Evolutionary conservation across 2,329 filamentous ascomycete species (phyloP).

Genomic region (Epichloe scottii): DNA sequence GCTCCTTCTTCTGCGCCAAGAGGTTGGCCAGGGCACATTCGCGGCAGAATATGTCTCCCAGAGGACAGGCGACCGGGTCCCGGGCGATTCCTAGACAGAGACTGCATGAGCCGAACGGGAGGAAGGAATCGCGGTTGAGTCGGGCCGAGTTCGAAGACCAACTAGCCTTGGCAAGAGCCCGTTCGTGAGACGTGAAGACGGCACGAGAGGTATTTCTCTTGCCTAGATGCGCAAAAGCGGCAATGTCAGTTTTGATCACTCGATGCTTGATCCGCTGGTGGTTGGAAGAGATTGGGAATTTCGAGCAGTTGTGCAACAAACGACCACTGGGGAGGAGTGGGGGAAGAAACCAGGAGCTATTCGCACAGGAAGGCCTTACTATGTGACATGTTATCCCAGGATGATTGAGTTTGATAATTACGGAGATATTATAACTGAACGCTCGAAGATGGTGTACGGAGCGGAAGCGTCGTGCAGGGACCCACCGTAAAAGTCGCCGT

Average conservation of each 20-base stretch:
- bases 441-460: background rate
- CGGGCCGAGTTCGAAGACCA: slow-evolving; percentile 80
- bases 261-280: background rate
- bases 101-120: slow-evolving; percentile 79
- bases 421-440: background rate
- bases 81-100: slow-evolving; percentile 74
- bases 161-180: slow-evolving; percentile 63
- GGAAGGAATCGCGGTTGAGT: slow-evolving; percentile 78
- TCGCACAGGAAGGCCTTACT: slow-evolving; percentile 25
- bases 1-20: slow-evolving; percentile 83
- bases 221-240: slow-evolving; percentile 26
- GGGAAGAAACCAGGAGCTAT: background rate
- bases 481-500: too few relatives aligned
- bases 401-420: background rate
- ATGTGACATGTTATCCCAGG: slow-evolving; percentile 29
- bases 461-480: background rate
- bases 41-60: slow-evolving; percentile 86
- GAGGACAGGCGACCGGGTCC: slow-evolving; percentile 70
- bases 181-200: slow-evolving; percentile 90
- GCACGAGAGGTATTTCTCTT: slow-evolving; percentile 87
- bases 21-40: slow-evolving; percentile 89
- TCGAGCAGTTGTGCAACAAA: background rate
- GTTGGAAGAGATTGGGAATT: background rate
- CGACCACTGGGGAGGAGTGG: background rate
- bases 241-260: background rate